Percentiles rank a stretch among this genome's conserved stretches.
phyloP scores from a whole-genome alignment of 495 filamentous ascomycete genomes.

The Chaetomium cochliodes region DNA sequence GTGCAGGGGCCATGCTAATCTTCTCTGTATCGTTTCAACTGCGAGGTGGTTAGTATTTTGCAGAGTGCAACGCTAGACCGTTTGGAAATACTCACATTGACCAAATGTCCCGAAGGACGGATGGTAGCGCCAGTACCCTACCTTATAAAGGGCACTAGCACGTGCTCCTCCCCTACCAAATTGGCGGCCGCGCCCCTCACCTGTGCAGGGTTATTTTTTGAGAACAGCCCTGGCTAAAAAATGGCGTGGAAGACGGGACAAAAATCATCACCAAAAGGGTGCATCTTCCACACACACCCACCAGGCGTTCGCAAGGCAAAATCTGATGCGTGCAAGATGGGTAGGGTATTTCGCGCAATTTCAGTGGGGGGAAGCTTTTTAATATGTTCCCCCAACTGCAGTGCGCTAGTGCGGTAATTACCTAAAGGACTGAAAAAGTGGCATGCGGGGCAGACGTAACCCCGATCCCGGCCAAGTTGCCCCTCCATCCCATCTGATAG shows the following conservation, averaged over 20 bases:
- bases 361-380: neutral
- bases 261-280: neutral
- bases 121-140: neutral
- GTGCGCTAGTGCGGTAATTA: constrained; percentile 21
- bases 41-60: constrained; percentile 27
- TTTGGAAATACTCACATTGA: constrained; percentile 34
- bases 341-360: neutral
- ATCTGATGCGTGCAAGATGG: neutral
- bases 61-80: constrained; percentile 22
- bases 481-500: constrained; percentile 18
- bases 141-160: constrained; percentile 8
- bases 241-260: neutral
- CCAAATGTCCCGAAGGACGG: constrained; percentile 39
- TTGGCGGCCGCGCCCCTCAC: neutral
- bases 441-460: constrained; percentile 16
- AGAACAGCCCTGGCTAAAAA: constrained; percentile 1
- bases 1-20: constrained; percentile 99
- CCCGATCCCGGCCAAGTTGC: constrained; percentile 25
- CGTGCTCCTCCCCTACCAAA: neutral
- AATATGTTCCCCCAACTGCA: neutral
- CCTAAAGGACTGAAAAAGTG: neutral
- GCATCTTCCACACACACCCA: neutral
- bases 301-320: neutral
- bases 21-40: constrained; percentile 63
- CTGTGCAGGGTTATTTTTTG: neutral